Conservation (phyloP, 345 rosid genomes). For the Hypericum perforatum region DNA sequence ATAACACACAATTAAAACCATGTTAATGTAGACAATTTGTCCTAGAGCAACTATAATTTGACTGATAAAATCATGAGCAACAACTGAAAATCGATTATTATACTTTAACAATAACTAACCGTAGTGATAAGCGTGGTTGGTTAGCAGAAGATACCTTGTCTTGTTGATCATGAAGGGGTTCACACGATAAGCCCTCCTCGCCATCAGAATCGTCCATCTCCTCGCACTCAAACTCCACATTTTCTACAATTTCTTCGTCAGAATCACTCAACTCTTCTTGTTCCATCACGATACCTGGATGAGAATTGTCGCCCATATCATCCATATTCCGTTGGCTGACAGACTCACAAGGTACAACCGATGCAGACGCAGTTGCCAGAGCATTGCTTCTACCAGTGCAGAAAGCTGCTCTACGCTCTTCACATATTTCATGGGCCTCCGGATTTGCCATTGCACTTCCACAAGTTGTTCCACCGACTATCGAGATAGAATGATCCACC, state of each 20-base stretch:
- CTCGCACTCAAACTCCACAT: conserved; percentile 96
- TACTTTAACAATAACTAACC: too few relatives aligned
- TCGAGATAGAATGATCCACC: conserved; percentile 14
- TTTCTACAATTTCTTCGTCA: conserved; percentile 79
- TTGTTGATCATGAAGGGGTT: background rate
- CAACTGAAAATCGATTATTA: too few relatives aligned
- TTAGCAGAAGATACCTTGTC: background rate
- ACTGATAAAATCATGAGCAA: too few relatives aligned
- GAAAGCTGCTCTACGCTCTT: conserved; percentile 15
- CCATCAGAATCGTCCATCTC: conserved; percentile 99
- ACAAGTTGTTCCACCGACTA: conserved; percentile 10
- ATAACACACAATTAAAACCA: too few relatives aligned
- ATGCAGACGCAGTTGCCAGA: conserved; percentile 23
- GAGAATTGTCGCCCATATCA: conserved; percentile 44
- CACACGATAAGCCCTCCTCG: conserved; percentile 26
- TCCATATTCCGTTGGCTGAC: conserved; percentile 25
- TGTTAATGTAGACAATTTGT: too few relatives aligned
- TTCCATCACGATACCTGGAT: conserved; percentile 87
- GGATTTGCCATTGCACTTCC: conserved; percentile 16
- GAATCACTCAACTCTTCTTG: conserved; percentile 98
- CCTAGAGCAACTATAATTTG: too few relatives aligned
- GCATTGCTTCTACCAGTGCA: conserved; percentile 9
- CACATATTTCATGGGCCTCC: conserved; percentile 15
- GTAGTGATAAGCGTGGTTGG: too few relatives aligned
- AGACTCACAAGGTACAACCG: conserved; percentile 21